Evolutionary conservation across 2,329 filamentous ascomycete genomes (phyloP).

Genomic region (Madurella mycetomatis): DNA sequence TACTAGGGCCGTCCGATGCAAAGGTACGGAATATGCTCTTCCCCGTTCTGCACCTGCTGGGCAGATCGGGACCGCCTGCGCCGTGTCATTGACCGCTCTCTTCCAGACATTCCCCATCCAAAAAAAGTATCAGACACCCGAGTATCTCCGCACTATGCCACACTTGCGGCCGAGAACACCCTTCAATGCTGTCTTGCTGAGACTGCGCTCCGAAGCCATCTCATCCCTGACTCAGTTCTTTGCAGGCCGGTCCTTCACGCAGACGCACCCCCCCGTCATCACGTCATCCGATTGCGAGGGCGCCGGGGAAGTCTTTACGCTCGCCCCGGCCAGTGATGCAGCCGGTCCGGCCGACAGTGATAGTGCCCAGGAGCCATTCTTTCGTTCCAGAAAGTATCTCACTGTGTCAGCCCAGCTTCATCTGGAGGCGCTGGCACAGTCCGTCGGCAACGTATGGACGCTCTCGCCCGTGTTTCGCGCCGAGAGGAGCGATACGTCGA

Average conservation of each 20-base stretch:
- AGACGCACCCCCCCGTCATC: constrained; percentile 89
- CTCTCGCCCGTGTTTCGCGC: constrained; percentile 91
- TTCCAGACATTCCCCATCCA: constrained; percentile 82
- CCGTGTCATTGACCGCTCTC: constrained; percentile 1
- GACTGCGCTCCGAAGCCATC: constrained; percentile 77
- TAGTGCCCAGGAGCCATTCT: constrained; percentile 58
- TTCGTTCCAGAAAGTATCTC: constrained; percentile 82
- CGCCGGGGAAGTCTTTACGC: constrained; percentile 85
- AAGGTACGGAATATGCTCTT: constrained; percentile 53
- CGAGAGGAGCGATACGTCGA: constrained; percentile 85
- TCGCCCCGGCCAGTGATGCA: constrained; percentile 43
- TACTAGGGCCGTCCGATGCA: constrained; percentile 75
- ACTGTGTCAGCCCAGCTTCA: constrained; percentile 95
- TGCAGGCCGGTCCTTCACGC: constrained; percentile 62
- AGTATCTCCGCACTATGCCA: constrained; percentile 82
- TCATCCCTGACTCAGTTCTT: constrained; percentile 73
- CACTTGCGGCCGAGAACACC: constrained; percentile 81
- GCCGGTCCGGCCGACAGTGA: constrained; percentile 31
- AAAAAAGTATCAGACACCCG: constrained; percentile 89
- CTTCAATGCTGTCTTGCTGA: constrained; percentile 73
- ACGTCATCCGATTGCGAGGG: constrained; percentile 98
- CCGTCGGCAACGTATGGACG: constrained; percentile 88
- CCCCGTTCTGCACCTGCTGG: background rate
- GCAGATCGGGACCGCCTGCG: too few relatives aligned
- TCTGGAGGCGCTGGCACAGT: constrained; percentile 84